Evolutionary conservation across 495 filamentous ascomycete species (phyloP).

Genomic region (Penicillium pulvis): DNA sequence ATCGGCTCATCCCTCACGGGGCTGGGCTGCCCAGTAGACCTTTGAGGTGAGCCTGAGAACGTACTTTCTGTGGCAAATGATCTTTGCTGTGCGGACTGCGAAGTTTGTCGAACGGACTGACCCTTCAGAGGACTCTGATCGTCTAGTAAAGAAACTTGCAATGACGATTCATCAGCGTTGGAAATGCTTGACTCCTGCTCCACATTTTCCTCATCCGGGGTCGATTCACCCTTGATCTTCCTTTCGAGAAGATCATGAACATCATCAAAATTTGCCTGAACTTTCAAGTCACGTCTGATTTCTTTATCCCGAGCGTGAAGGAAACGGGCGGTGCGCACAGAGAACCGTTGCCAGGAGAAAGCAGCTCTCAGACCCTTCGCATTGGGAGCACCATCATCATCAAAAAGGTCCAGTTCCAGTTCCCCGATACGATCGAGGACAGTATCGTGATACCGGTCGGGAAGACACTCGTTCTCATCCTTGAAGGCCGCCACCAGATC

Average conservation of each 20-base stretch:
- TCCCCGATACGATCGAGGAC: slow-evolving; percentile 39
- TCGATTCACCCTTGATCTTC: slow-evolving; percentile 1
- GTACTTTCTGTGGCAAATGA: background rate
- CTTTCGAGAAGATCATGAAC: slow-evolving; percentile 21
- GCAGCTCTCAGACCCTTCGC: slow-evolving; percentile 26
- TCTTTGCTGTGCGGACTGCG: background rate
- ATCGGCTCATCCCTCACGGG: background rate
- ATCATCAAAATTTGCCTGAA: slow-evolving; percentile 24
- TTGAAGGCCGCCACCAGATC: slow-evolving; percentile 23
- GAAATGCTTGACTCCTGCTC: background rate
- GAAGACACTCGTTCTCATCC: slow-evolving; percentile 37
- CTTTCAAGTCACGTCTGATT: slow-evolving; percentile 23
- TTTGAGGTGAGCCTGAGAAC: background rate
- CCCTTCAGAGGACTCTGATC: background rate
- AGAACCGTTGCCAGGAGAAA: slow-evolving; percentile 38
- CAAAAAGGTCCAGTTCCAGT: slow-evolving; percentile 26
- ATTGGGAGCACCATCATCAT: slow-evolving; percentile 26
- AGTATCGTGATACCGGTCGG: slow-evolving; percentile 27
- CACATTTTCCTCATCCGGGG: background rate
- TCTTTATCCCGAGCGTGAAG: slow-evolving; percentile 37
- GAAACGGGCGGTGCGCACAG: slow-evolving; percentile 31
- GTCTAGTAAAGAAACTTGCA: background rate
- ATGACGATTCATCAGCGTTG: background rate
- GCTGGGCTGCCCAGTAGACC: background rate
- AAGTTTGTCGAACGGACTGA: background rate